Conservation (phyloP, 1,284 basidiomycete species). For the Sanguinoderma infundibulare region DNA sequence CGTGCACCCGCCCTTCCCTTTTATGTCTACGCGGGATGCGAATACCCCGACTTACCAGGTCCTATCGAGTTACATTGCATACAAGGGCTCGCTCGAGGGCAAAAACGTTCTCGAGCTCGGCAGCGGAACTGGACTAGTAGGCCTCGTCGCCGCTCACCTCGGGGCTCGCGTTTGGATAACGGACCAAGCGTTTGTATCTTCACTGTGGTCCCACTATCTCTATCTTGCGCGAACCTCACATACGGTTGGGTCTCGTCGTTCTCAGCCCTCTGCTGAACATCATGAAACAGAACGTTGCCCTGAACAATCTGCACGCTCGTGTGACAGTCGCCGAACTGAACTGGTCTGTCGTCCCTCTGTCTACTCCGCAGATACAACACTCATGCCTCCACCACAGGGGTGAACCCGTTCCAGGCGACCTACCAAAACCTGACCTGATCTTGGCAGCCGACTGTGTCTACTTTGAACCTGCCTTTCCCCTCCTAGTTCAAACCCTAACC, state of each 20-base stretch:
- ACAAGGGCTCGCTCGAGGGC: slow-evolving; percentile 56
- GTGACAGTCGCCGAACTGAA: slow-evolving; percentile 75
- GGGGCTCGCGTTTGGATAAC: slow-evolving; percentile 78
- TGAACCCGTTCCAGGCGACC: slow-evolving; percentile 45
- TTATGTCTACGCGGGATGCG: slow-evolving; percentile 9
- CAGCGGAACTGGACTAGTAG: slow-evolving; percentile 90
- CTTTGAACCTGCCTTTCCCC: slow-evolving; percentile 92
- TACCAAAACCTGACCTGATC: slow-evolving; percentile 66
- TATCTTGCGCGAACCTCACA: neutral
- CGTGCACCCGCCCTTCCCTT: slow-evolving; percentile 32
- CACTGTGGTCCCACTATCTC: slow-evolving; percentile 3
- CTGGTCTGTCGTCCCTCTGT: slow-evolving; percentile 55
- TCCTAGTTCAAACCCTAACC: slow-evolving; percentile 81
- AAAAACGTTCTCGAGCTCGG: slow-evolving; percentile 83
- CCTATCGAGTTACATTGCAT: slow-evolving; percentile 72
- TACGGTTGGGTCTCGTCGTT: neutral
- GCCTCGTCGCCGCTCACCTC: slow-evolving; percentile 78
- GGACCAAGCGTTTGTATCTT: slow-evolving; percentile 79
- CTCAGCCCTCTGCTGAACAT: slow-evolving; percentile 73
- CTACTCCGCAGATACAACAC: slow-evolving; percentile 19
- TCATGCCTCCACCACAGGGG: slow-evolving; percentile 51
- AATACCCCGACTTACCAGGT: slow-evolving; percentile 53
- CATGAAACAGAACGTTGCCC: slow-evolving; percentile 71
- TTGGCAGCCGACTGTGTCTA: slow-evolving; percentile 95
- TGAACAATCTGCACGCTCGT: slow-evolving; percentile 60